Base-by-base conservation (phyloP, 768 basidiomycete species). In the Boletus reticulatus region DNA sequence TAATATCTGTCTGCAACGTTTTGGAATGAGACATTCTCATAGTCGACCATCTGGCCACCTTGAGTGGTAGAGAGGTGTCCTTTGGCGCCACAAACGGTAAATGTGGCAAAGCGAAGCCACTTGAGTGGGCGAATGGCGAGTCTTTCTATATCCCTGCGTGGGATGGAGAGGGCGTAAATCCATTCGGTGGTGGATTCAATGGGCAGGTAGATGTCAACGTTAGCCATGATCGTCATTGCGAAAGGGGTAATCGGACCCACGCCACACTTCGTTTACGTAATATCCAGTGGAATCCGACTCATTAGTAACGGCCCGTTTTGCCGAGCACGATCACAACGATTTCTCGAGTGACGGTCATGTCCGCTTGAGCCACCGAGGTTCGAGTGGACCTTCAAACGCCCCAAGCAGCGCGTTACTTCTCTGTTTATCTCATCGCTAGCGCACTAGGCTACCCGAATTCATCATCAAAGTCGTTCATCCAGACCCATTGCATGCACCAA, bases 361-460 rank as follows among this genome's bases (percentile, higher is more conserved):
- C 78, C 70, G 81, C 84, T 84, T 89, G 87, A 90, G 84, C 73
- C 78, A 79, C 83, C 70, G 84, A 82, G 87, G 84, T 84, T 84
- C 82, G 69, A 68, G 4, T 70, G 75, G 83, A 77, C 78, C 81
- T 80, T 85, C 79, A 76, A 76, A 53, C 77, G 80, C 70, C 78
- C 84, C 81, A 80, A 78, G 77, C 73, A 78, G 50, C 66, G 36
- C 51, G 68, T 73, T 75, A 63, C 62, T 67, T 59, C 60, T 61
- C 59, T 62, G 61, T 59, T 52, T 57, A 3, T 22, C 22, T 51
- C 58, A 52, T 51, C 56, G 44, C 52, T 22, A 22, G 22, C 22
- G 22, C 22, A 22, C 78, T 38, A 77, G 84, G 60, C 74, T 88
- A 34, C 88, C 83, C 49, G 89, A 92, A 74, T 92, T 92, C 72